Evolutionary conservation across 1,284 basidiomycete genomes (phyloP).

Genomic region (Moesziomyces parantarcticus): DNA sequence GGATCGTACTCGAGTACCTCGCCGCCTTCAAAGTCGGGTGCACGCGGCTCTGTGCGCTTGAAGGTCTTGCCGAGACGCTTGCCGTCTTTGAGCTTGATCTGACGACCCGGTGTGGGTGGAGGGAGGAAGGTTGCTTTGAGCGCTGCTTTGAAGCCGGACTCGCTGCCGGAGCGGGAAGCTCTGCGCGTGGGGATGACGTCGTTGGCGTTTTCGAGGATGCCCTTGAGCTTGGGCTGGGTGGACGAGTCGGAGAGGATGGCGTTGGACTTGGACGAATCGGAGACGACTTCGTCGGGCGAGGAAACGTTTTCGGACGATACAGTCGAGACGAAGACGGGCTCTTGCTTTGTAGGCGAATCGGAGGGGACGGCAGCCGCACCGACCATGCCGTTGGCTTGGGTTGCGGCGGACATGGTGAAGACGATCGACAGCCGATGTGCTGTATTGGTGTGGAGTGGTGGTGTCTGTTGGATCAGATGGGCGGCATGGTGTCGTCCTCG

Average conservation of each 20-base stretch:
- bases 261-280: slow-evolving; percentile 15
- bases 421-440: background rate
- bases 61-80: slow-evolving; percentile 56
- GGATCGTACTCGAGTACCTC: slow-evolving; percentile 57
- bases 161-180: slow-evolving; percentile 18
- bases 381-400: slow-evolving; percentile 3
- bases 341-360: slow-evolving; percentile 16
- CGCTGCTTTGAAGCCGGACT: slow-evolving; percentile 38
- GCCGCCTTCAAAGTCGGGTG: slow-evolving; percentile 46
- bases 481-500: background rate
- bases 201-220: slow-evolving; percentile 56
- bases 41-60: slow-evolving; percentile 38
- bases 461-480: background rate
- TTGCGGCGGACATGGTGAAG: slow-evolving; percentile 18
- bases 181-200: slow-evolving; percentile 32
- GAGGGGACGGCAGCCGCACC: background rate
- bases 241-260: slow-evolving; percentile 10
- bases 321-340: slow-evolving; percentile 10
- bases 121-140: slow-evolving; percentile 57
- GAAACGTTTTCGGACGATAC: slow-evolving; percentile 11
- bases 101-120: slow-evolving; percentile 49
- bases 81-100: slow-evolving; percentile 47
- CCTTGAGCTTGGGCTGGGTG: slow-evolving; percentile 30
- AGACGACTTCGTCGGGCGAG: slow-evolving; percentile 22
- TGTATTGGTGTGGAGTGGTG: background rate